These are phyloP conservation scores for Fusarium hainanense DNA, from an alignment of 2,329 filamentous ascomycete species.

Conservation along the genomic window DNA sequence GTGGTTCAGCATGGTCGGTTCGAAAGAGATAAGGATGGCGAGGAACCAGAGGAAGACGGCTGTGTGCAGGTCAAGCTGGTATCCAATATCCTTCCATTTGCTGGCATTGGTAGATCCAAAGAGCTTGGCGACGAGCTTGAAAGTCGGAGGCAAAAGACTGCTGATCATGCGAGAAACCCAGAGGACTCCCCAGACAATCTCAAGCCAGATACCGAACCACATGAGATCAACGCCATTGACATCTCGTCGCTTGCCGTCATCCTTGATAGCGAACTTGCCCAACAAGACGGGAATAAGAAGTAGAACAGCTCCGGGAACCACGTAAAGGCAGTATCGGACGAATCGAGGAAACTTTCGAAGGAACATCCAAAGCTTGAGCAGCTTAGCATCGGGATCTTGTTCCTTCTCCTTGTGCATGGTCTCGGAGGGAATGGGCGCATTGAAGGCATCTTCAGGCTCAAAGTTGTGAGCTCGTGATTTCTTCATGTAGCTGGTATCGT, in stretches of 20 bases:
- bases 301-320: conserved; percentile 58
- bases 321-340: conserved; percentile 61
- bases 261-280: conserved; percentile 54
- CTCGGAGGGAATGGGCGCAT: conserved; percentile 49
- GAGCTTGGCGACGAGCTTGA: conserved; percentile 71
- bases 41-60: conserved; percentile 94
- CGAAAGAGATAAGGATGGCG: conserved; percentile 84
- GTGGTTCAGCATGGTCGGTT: conserved; percentile 79
- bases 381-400: conserved; percentile 49
- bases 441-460: conserved; percentile 60
- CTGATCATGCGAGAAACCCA: conserved; percentile 77
- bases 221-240: conserved; percentile 75
- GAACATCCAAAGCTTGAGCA: conserved; percentile 57
- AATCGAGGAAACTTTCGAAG: conserved; percentile 63
- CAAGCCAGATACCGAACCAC: conserved; percentile 97
- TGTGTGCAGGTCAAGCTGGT: conserved; percentile 83
- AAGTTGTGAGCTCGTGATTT: conserved; percentile 49
- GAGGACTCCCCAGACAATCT: conserved; percentile 90
- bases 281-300: conserved; percentile 61
- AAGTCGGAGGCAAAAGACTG: conserved; percentile 60
- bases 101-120: conserved; percentile 86
- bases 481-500: conserved; percentile 43
- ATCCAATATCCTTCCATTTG: conserved; percentile 92
- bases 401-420: conserved; percentile 44
- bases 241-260: conserved; percentile 53